Base-by-base conservation (phyloP, 2,329 filamentous ascomycete species). In the Pseudomassariella vexata region DNA sequence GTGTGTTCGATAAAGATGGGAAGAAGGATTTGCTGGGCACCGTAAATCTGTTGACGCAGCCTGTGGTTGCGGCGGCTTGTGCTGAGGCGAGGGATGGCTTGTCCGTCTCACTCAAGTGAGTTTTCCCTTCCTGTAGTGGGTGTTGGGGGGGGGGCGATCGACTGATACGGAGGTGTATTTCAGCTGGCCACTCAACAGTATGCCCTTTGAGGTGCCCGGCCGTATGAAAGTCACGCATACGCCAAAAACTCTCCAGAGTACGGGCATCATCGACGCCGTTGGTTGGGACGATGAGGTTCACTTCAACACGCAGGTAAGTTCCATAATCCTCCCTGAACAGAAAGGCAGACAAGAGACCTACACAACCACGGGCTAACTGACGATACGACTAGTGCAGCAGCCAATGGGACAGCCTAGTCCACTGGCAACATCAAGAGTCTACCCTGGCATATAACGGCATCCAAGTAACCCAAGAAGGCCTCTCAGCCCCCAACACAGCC, bases 391-490 rank as follows among this genome's bases (percentile, higher is more conserved):
- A 30, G 28, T 9, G 14, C 20, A 66, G 64, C 33, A 69, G 62
- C 16, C 73, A 78, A 49, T 78, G 71, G 73, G 73, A 78, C 41
- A 66, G 66, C 29, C 53, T 73, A 1, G 57, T 59, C 17, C 66
- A 72, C 45, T 63, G 66, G 41, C 55, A 59, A n/a, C 63, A 70
- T 32, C 54, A 63, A 32, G 44, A 56, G 0, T 59, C 59, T 3
- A 60, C 58, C 2, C 45, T 59, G 1, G 62, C 65, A 9, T 77
- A 76, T 48, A 76, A 76, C 34, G 68, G 68, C 19, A 45, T 58
- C 29, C 44, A 60, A 33, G 62, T 63, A 3, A 56, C 49, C 4
- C 46, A 48, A 30, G 53, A 60, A 9, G 40, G 40, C 0, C 48
- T 69, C 6, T 39, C 35, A 1, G 47, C 45, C 0, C 20, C 46